phyloP scores from a whole-genome alignment of 805 yeast genomes.

The Sugiyamaella boreocaroliniensis region DNA sequence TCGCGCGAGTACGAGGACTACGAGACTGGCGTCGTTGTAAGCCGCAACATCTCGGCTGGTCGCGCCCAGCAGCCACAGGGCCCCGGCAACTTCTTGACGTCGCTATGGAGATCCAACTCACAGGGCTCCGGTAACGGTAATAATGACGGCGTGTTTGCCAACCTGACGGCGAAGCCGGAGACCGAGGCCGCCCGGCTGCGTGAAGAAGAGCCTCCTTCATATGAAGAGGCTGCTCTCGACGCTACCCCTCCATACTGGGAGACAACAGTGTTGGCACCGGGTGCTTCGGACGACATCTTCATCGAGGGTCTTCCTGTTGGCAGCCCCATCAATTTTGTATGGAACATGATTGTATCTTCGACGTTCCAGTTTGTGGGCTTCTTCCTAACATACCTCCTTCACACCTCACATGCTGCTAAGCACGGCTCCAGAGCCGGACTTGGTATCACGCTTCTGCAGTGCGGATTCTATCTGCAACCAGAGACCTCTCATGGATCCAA shows the following conservation, averaged over 20 bases:
- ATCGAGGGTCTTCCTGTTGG: conserved; percentile 97
- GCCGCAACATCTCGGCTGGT: not conserved
- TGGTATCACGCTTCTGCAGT: conserved; percentile 73
- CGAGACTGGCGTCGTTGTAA: conserved; percentile 3
- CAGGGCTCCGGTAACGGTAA: conserved; percentile 3
- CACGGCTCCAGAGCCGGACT: conserved; percentile 91
- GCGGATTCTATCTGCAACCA: conserved; percentile 50
- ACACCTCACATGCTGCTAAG: conserved; percentile 95
- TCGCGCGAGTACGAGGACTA: not conserved
- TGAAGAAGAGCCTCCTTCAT: conserved; percentile 69
- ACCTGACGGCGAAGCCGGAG: conserved; percentile 85
- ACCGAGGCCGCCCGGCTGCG: conserved; percentile 27
- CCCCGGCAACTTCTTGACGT: conserved; percentile 1
- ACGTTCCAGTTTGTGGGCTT: conserved; percentile 94
- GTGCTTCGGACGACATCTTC: conserved; percentile 74
- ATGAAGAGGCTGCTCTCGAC: conserved; percentile 93
- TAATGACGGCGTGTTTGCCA: conserved; percentile 88
- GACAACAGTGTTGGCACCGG: conserved; percentile 72
- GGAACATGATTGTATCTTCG: conserved; percentile 86
- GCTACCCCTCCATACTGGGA: conserved; percentile 97
- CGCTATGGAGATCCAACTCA: not conserved
- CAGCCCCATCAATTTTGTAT: conserved; percentile 72
- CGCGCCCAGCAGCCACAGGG: not conserved
- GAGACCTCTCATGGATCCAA: not conserved
- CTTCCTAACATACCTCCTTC: conserved; percentile 78